Evolutionary conservation across 2,329 filamentous ascomycete species (phyloP), one percentile per base, ranked within the genome.

Genomic region (Paramyrothecium roridum): DNA sequence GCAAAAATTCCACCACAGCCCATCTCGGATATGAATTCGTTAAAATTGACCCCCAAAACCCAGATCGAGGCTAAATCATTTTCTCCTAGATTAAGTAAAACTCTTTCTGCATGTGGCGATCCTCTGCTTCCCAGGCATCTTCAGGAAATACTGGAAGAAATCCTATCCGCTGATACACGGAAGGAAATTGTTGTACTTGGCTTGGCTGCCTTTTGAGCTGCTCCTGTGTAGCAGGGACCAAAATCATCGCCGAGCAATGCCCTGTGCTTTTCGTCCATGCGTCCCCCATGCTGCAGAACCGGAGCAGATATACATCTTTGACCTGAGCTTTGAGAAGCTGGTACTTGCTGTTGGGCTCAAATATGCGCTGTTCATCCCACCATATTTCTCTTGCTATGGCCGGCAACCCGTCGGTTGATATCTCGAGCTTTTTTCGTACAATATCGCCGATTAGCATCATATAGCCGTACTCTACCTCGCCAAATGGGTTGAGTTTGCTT

Each of bases 101-200:
- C n/a, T n/a, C n/a, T n/a, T n/a, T n/a, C n/a, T n/a, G n/a, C n/a
- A n/a, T n/a, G n/a, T n/a, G n/a, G n/a, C n/a, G n/a, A n/a, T n/a
- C n/a, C n/a, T n/a, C n/a, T n/a, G n/a, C n/a, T n/a, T 49, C 52
- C 62, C 62, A 64, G 0, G 50, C 57, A 7, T 48, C 34, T 8
- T 59, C 55, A 40, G 56, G 53, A 20, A 61, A 64, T 23, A 56
- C 56, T 13, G 34, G 56, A 11, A 61, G 56, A 11, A 57, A 58
- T 16, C 62, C 62, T 7, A 63, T 40, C 3, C 62, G 50, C 34
- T 64, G 57, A 21, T 56, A 64, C 3, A 64, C 59, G 52, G 50
- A 49, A 1, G 37, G 54, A 51, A 52, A 61, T 3, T 54, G 51
- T n/a, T 22, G 43, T 2, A 64, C 59, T 8, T 61, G 53, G 2